Evolutionary conservation across 352 stramenopile genomes (phyloP).

Genomic region (Phytophthora megakarya): DNA sequence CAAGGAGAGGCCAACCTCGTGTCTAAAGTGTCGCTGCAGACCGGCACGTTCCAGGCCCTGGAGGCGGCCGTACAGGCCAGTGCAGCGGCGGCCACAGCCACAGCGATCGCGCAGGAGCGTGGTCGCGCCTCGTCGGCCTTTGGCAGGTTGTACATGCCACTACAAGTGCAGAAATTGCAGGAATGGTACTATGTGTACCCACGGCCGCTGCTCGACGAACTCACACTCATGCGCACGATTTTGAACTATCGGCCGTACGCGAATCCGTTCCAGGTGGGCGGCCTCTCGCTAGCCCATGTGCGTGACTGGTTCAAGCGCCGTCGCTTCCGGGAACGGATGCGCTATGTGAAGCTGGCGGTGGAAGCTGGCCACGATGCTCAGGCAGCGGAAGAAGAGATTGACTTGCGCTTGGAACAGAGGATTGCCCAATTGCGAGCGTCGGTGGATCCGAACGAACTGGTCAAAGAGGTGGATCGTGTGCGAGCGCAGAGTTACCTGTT

Average conservation of each 20-base stretch:
- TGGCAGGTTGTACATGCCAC: conserved; percentile 56
- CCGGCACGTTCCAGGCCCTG: conserved; percentile 61
- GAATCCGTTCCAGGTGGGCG: conserved; percentile 65
- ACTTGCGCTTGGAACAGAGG: conserved; percentile 76
- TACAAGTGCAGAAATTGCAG: conserved; percentile 82
- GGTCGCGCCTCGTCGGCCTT: conserved; percentile 58
- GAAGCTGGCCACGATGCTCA: conserved; percentile 63
- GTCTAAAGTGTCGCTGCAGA: conserved; percentile 71
- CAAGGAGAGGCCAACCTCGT: conserved; percentile 82
- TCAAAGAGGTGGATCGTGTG: conserved; percentile 79
- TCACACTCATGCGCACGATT: conserved; percentile 85
- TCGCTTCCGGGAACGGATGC: conserved; percentile 77
- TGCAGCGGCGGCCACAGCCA: conserved; percentile 64
- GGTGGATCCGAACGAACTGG: conserved; percentile 79
- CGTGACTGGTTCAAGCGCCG: conserved; percentile 89
- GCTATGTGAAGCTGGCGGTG: conserved; percentile 74
- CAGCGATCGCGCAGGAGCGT: conserved; percentile 75
- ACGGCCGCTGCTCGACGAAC: conserved; percentile 72
- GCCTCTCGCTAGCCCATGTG: conserved; percentile 70
- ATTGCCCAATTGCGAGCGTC: conserved; percentile 70
- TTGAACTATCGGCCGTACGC: conserved; percentile 81
- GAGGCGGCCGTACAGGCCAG: conserved; percentile 64
- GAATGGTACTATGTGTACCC: conserved; percentile 88
- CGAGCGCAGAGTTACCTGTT: conserved; percentile 67
- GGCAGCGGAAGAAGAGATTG: conserved; percentile 78